Evolutionary conservation across 352 stramenopile genomes (phyloP).

Genomic region (Phytophthora melonis): DNA sequence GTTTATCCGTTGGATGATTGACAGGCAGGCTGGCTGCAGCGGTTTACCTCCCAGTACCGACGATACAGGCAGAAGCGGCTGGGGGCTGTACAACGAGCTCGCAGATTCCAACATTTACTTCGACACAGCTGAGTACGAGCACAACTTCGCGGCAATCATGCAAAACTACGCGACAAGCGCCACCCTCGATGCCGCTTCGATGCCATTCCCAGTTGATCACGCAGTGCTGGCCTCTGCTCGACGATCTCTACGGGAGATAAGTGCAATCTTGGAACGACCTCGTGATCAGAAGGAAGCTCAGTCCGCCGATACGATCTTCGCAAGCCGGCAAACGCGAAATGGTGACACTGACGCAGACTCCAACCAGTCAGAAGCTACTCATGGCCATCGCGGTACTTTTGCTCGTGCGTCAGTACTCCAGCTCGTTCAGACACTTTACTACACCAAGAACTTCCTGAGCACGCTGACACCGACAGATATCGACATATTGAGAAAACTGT

Average conservation of each 20-base stretch:
- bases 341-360: background rate
- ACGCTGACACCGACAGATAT: slow-evolving; percentile 31
- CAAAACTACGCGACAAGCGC: slow-evolving; percentile 35
- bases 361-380: background rate
- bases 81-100: background rate
- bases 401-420: slow-evolving; percentile 51
- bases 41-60: background rate
- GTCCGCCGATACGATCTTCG: slow-evolving; percentile 30
- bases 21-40: background rate
- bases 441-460: slow-evolving; percentile 33
- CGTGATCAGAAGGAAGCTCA: slow-evolving; percentile 20
- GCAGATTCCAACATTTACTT: slow-evolving; percentile 53
- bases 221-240: slow-evolving; percentile 25
- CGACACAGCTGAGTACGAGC: slow-evolving; percentile 44
- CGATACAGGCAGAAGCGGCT: background rate
- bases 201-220: slow-evolving; percentile 12
- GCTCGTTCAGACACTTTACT: slow-evolving; percentile 52
- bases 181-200: slow-evolving; percentile 11
- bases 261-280: slow-evolving; percentile 27
- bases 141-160: slow-evolving; percentile 39
- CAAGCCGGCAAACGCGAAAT: slow-evolving; percentile 1
- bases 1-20: slow-evolving; percentile 43
- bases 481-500: slow-evolving; percentile 43
- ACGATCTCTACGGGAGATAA: slow-evolving; percentile 25
- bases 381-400: slow-evolving; percentile 23